These are phyloP conservation scores for Abortiporus biennis DNA, from an alignment of 1,284 basidiomycete species.

Conservation along the genomic window DNA sequence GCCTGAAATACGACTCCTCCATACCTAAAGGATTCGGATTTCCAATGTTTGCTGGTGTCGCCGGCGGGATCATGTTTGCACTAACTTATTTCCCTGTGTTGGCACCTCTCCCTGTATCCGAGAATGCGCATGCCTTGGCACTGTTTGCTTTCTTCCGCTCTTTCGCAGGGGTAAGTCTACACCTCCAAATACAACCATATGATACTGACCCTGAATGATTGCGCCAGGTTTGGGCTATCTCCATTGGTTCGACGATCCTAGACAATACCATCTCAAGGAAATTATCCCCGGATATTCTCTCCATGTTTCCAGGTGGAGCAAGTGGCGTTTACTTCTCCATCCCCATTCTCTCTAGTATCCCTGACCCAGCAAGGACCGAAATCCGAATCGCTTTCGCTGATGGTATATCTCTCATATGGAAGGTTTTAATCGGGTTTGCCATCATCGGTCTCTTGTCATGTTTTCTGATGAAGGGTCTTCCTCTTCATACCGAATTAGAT, in stretches of 20 bases:
- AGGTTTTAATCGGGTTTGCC: conserved; percentile 20
- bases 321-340: conserved; percentile 25
- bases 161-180: conserved; percentile 18
- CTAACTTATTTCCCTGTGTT: conserved; percentile 25
- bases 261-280: conserved; percentile 21
- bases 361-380: conserved; percentile 12
- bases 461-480: conserved; percentile 25
- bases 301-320: conserved; percentile 17
- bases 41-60: conserved; percentile 16
- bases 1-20: conserved; percentile 19
- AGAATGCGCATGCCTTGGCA: conserved; percentile 21
- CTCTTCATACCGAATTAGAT: conserved; percentile 25
- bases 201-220: neutral
- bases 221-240: conserved; percentile 23
- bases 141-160: conserved; percentile 22
- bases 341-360: conserved; percentile 18
- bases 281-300: conserved; percentile 16
- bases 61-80: conserved; percentile 17
- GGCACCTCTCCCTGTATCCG: conserved; percentile 23
- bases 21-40: conserved; percentile 16
- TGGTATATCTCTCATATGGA: conserved; percentile 23
- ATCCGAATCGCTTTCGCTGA: conserved; percentile 26
- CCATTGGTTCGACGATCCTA: conserved; percentile 24
- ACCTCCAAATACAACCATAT: too few relatives aligned
- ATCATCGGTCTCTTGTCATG: conserved; percentile 20